Evolutionary conservation across 139 green algal genomes (phyloP).

Genomic region (Desmodesmus armatus): DNA sequence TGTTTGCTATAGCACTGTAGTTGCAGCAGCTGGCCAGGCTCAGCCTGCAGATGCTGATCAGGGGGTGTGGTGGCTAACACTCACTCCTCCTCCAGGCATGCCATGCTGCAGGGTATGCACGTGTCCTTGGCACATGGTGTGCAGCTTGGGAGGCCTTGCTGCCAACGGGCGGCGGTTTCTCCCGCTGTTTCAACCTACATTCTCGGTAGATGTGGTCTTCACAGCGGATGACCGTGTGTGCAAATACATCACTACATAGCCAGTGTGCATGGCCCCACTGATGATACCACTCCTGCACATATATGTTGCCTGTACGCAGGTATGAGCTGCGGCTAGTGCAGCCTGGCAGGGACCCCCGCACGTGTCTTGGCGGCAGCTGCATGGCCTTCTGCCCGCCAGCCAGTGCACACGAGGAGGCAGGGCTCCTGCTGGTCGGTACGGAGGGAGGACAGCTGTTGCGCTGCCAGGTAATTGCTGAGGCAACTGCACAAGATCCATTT

Average conservation of each 20-base stretch:
- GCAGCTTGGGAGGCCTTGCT: too few species aligned
- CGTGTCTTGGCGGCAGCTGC: constrained; percentile 66
- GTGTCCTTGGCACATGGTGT: too few species aligned
- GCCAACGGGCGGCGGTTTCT: too few species aligned
- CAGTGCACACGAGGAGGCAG: constrained; percentile 27
- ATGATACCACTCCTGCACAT: neutral
- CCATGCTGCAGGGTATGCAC: too few species aligned
- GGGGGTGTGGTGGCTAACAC: too few species aligned
- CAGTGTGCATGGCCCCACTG: neutral
- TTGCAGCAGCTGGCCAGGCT: neutral
- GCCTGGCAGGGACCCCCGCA: constrained; percentile 51
- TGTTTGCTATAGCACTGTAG: neutral
- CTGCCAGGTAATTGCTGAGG: constrained; percentile 42
- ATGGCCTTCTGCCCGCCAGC: constrained; percentile 60
- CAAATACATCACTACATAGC: too few species aligned
- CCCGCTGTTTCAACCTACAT: too few species aligned
- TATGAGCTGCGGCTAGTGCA: constrained; percentile 67
- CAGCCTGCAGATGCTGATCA: neutral
- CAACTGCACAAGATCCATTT: too few species aligned
- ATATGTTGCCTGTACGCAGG: constrained; percentile 41
- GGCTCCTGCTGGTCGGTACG: constrained; percentile 56
- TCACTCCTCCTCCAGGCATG: too few species aligned
- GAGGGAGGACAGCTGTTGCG: constrained; percentile 68
- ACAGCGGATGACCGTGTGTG: too few species aligned
- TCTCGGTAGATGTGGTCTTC: too few species aligned